Evolutionary conservation across 352 stramenopile species (phyloP).

Genomic region (Pythium vanterpoolii): DNA sequence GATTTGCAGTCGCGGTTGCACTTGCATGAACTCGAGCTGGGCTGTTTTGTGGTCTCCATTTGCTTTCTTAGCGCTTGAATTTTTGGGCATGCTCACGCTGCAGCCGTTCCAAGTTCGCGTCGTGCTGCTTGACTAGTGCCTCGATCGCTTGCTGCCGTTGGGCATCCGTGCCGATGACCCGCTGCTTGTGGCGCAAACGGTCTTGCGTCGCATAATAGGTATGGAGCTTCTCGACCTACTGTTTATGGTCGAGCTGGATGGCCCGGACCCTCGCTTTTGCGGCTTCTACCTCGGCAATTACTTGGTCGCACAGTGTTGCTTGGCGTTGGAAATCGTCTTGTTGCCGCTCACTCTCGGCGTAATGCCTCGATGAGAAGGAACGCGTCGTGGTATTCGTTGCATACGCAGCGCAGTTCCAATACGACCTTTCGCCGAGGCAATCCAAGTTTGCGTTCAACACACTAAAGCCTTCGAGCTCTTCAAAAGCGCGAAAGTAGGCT

Average conservation of each 20-base stretch:
- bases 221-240: slow-evolving; percentile 29
- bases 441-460: slow-evolving; percentile 32
- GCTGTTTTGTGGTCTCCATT: slow-evolving; percentile 28
- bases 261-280: slow-evolving; percentile 14
- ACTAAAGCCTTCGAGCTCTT: slow-evolving; percentile 42
- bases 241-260: slow-evolving; percentile 19
- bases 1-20: slow-evolving; percentile 36
- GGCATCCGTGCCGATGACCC: slow-evolving; percentile 25
- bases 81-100: slow-evolving; percentile 27
- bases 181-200: slow-evolving; percentile 34
- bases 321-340: slow-evolving; percentile 7
- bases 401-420: slow-evolving; percentile 36
- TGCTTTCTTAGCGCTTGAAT: slow-evolving; percentile 27
- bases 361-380: slow-evolving; percentile 24
- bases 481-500: slow-evolving; percentile 34
- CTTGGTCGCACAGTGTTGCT: slow-evolving; percentile 27
- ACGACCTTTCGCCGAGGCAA: slow-evolving; percentile 31
- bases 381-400: slow-evolving; percentile 28
- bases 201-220: slow-evolving; percentile 29
- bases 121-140: slow-evolving; percentile 2
- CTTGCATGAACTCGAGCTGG: slow-evolving; percentile 37
- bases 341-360: slow-evolving; percentile 8
- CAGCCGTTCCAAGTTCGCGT: slow-evolving; percentile 20
- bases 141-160: slow-evolving; percentile 26
- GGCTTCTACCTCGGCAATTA: slow-evolving; percentile 28